Conservation (phyloP, 2,329 filamentous ascomycete genomes). For the Calonectria honghensis region DNA sequence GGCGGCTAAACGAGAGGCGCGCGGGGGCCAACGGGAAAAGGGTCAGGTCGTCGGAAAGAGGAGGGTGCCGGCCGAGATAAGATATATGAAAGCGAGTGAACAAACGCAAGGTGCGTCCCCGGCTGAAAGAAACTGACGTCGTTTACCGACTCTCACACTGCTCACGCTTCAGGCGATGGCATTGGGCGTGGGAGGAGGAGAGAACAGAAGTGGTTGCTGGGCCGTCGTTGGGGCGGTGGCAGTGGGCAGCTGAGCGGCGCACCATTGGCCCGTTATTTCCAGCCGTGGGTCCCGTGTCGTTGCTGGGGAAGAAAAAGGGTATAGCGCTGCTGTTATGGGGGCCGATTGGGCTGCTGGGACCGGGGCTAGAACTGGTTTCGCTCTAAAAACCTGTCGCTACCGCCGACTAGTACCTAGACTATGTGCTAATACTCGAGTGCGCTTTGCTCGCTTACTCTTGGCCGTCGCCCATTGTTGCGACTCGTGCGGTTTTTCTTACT, state of each 20-base stretch:
- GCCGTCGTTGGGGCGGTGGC: constrained; percentile 48
- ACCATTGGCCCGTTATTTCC: constrained; percentile 24
- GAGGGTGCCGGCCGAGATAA: constrained; percentile 1
- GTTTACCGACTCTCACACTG: constrained; percentile 20
- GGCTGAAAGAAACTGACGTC: constrained; percentile 5
- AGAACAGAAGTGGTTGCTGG: constrained; percentile 51
- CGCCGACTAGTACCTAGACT: constrained; percentile 11
- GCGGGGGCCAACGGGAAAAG: constrained; percentile 11
- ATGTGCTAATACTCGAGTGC: neutral
- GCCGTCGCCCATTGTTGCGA: neutral
- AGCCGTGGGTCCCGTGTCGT: constrained; percentile 28
- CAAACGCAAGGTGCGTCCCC: constrained; percentile 16
- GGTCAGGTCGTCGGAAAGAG: neutral
- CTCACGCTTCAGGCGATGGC: constrained; percentile 23
- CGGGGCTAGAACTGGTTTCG: constrained; percentile 10
- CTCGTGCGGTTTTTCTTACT: neutral
- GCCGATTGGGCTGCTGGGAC: constrained; percentile 13
- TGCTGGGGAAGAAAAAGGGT: constrained; percentile 33
- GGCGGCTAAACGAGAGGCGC: constrained; percentile 39
- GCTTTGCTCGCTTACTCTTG: constrained; percentile 22
- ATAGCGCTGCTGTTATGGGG: constrained; percentile 18
- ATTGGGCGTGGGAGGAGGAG: constrained; percentile 40
- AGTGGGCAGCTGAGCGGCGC: constrained; percentile 26
- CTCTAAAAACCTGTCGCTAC: constrained; percentile 20
- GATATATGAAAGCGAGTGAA: constrained; percentile 25